These are phyloP conservation scores for Macadamia integrifolia DNA, from an alignment of 164 flowering plant genomes.

Conservation along the genomic window DNA sequence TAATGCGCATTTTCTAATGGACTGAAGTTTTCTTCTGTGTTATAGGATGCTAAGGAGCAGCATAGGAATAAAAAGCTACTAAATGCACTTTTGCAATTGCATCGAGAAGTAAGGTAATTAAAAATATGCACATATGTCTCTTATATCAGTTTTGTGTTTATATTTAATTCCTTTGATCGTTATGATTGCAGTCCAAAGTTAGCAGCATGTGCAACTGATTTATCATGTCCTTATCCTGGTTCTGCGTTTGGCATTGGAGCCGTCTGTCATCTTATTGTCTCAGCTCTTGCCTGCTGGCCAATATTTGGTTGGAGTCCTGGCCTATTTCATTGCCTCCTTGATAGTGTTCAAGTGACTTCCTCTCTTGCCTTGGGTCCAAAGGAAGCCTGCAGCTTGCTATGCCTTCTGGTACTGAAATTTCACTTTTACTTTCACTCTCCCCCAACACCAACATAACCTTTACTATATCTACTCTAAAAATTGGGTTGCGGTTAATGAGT, in stretches of 20 bases:
- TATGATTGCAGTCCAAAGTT: constrained; percentile 73
- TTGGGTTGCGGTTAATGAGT: no score
- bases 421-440: not conserved
- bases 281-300: constrained; percentile 94
- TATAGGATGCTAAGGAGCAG: constrained; percentile 81
- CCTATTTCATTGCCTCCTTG: constrained; percentile 67
- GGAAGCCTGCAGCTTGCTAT: constrained; percentile 87
- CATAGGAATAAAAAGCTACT: constrained; percentile 83
- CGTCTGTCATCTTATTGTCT: constrained; percentile 80
- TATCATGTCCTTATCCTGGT: constrained; percentile 63
- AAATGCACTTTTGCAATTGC: constrained; percentile 75
- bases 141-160: not conserved
- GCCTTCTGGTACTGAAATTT: constrained; percentile 59
- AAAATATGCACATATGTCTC: not conserved
- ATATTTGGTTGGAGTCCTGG: constrained; percentile 89
- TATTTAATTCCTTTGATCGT: constrained; percentile 6
- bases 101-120: constrained; percentile 86
- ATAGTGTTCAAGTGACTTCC: constrained; percentile 66
- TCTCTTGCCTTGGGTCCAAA: constrained; percentile 83
- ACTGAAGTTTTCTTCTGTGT: not conserved
- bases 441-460: not conserved
- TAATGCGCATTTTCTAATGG: not conserved
- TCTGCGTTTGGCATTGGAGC: constrained; percentile 80
- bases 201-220: constrained; percentile 83
- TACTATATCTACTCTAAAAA: no score